These are phyloP conservation scores for Aspergillus persii DNA, from an alignment of 2,329 filamentous ascomycete genomes.

Conservation along the genomic window DNA sequence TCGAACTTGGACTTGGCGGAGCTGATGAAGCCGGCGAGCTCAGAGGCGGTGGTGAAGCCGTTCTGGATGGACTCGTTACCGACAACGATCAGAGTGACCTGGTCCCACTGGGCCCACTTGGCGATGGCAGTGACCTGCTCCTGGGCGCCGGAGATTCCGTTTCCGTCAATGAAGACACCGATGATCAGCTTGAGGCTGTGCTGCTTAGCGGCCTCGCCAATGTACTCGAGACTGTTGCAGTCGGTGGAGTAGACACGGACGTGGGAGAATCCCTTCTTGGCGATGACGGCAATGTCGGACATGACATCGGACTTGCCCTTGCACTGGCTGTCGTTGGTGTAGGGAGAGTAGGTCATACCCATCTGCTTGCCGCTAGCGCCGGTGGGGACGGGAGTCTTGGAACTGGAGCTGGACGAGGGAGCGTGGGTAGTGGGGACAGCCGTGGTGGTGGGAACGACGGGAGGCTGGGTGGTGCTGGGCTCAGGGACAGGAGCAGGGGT, in stretches of 20 bases:
- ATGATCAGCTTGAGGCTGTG: slow-evolving; percentile 76
- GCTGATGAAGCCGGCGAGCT: slow-evolving; percentile 70
- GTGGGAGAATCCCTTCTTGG: slow-evolving; percentile 63
- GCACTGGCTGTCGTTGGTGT: slow-evolving; percentile 59
- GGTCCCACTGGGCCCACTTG: slow-evolving; percentile 69
- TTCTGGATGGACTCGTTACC: slow-evolving; percentile 90
- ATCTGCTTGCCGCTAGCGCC: slow-evolving; percentile 51
- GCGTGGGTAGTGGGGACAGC: slow-evolving; percentile 16
- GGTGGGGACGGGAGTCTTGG: slow-evolving; percentile 16
- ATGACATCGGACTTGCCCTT: slow-evolving; percentile 60
- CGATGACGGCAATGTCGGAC: slow-evolving; percentile 61
- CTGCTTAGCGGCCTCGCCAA: slow-evolving; percentile 66
- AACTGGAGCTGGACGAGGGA: slow-evolving; percentile 27
- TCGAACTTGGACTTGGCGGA: slow-evolving; percentile 63
- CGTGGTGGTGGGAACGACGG: slow-evolving; percentile 20
- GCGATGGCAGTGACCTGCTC: slow-evolving; percentile 73
- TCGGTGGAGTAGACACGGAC: slow-evolving; percentile 90
- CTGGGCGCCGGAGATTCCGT: slow-evolving; percentile 60
- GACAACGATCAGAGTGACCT: slow-evolving; percentile 77
- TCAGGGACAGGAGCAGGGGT: slow-evolving; percentile 25
- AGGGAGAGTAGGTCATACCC: slow-evolving; percentile 80
- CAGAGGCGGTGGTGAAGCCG: slow-evolving; percentile 60
- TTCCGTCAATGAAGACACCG: slow-evolving; percentile 77
- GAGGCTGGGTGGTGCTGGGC: slow-evolving; percentile 20
- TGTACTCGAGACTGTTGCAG: slow-evolving; percentile 75